A percentile compares a stretch with the other conserved stretches of the same genome.
These are phyloP conservation scores for Geotrichum fermentans DNA, from an alignment of 1,139 yeast genomes.

Conservation along the genomic window DNA sequence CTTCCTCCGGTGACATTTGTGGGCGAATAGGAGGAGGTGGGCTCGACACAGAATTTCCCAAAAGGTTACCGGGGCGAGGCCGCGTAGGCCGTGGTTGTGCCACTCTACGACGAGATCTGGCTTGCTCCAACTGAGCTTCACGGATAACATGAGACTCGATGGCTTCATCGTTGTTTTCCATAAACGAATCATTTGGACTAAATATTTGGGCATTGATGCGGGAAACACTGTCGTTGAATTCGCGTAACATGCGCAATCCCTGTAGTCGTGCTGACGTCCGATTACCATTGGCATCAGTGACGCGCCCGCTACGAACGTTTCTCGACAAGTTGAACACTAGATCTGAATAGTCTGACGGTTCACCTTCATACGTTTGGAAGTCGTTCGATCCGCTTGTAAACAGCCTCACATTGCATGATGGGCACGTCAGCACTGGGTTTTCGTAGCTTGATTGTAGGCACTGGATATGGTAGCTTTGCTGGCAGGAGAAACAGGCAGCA, in stretches of 20 bases:
- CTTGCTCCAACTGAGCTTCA: slow-evolving; percentile 8
- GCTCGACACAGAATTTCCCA: slow-evolving; percentile 9
- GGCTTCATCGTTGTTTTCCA: slow-evolving; percentile 3
- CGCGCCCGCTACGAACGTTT: slow-evolving; percentile 1
- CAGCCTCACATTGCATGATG: slow-evolving; percentile 4
- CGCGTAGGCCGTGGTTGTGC: not conserved
- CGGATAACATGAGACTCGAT: slow-evolving; percentile 5
- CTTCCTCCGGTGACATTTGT: slow-evolving; percentile 30
- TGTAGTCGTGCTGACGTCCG: slow-evolving; percentile 12
- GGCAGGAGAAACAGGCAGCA: slow-evolving; percentile 15
- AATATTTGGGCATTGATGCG: slow-evolving; percentile 3
- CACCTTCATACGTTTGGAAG: not conserved
- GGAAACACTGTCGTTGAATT: slow-evolving; percentile 6
- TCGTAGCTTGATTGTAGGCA: slow-evolving; percentile 5
- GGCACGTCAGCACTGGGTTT: slow-evolving; percentile 3
- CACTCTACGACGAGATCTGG: not conserved
- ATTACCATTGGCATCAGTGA: slow-evolving; percentile 4
- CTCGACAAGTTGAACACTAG: slow-evolving; percentile 3
- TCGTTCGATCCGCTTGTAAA: not conserved
- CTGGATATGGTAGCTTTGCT: slow-evolving; percentile 8
- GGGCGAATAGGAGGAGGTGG: slow-evolving; percentile 21
- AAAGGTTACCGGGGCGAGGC: slow-evolving; percentile 8
- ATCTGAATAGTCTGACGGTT: not conserved
- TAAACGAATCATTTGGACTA: not conserved
- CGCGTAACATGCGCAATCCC: slow-evolving; percentile 2